A percentile compares a stretch with the other conserved stretches of the same genome.
These are phyloP conservation scores for Daldinia decipiens DNA, from an alignment of 495 filamentous ascomycete species.

Conservation along the genomic window DNA sequence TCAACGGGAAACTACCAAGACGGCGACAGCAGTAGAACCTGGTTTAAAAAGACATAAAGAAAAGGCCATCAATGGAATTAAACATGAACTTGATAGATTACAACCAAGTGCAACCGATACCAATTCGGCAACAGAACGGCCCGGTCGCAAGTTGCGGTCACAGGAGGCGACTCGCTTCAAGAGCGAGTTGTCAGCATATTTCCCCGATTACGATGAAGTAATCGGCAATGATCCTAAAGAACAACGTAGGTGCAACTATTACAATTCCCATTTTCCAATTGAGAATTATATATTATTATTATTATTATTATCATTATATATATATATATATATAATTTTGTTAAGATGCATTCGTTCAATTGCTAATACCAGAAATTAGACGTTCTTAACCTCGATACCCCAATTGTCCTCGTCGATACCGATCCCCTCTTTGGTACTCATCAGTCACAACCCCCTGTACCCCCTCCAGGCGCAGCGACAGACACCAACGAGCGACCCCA, in stretches of 20 bases:
- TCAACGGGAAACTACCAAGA: constrained; percentile 31
- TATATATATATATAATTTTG: no score
- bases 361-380: constrained; percentile 58
- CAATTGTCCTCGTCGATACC: constrained; percentile 65
- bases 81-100: constrained; percentile 61
- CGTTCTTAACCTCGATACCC: constrained; percentile 68
- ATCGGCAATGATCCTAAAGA: constrained; percentile 83
- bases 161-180: constrained; percentile 72
- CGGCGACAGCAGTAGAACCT: constrained; percentile 41
- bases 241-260: constrained; percentile 66
- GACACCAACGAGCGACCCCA: constrained; percentile 33
- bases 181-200: constrained; percentile 88
- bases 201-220: constrained; percentile 90
- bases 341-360: constrained; percentile 55
- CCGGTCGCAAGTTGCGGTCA: constrained; percentile 64
- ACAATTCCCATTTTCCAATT: neutral
- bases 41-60: constrained; percentile 56
- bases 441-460: constrained; percentile 43
- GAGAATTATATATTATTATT: neutral
- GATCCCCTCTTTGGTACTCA: constrained; percentile 42
- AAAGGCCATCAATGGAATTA: constrained; percentile 63
- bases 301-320: no score
- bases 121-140: constrained; percentile 57
- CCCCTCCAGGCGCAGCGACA: constrained; percentile 32
- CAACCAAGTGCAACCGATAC: constrained; percentile 56